Percentiles rank a stretch among this genome's conserved stretches.
Conservation (phyloP, 2,329 filamentous ascomycete species). For the Aureobasidium musti region DNA sequence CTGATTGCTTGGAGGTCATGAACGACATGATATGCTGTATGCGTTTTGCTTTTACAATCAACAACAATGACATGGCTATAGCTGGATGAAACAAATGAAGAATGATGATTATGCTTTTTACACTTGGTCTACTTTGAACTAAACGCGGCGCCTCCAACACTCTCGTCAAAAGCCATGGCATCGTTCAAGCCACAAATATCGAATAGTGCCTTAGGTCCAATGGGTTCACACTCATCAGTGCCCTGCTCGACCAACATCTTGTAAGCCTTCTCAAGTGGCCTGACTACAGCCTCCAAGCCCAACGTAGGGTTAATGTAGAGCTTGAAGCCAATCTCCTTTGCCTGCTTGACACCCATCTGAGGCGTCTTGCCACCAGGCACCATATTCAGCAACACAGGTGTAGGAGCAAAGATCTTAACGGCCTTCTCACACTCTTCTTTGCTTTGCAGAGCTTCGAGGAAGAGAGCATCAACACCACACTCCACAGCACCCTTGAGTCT, state of each 20-base stretch:
- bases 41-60: background rate
- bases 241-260: constrained; percentile 44
- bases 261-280: constrained; percentile 37
- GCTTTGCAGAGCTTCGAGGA: constrained; percentile 60
- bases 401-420: constrained; percentile 51
- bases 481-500: constrained; percentile 54
- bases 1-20: background rate
- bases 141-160: constrained; percentile 46
- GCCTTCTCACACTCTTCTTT: constrained; percentile 53
- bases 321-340: constrained; percentile 58
- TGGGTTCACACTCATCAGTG: constrained; percentile 41
- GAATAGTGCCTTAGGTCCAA: constrained; percentile 54
- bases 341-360: constrained; percentile 55
- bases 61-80: constrained; percentile 2
- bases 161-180: constrained; percentile 53
- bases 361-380: constrained; percentile 61
- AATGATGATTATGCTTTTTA: background rate
- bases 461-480: constrained; percentile 60
- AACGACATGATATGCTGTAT: constrained; percentile 5
- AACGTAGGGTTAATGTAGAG: constrained; percentile 61
- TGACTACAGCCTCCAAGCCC: constrained; percentile 50
- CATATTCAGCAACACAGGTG: constrained; percentile 59
- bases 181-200: constrained; percentile 57
- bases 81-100: background rate
- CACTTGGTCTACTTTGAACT: constrained; percentile 8